phyloP scores from a whole-genome alignment of 2,329 filamentous ascomycete species.

The Dothistroma septosporum region DNA sequence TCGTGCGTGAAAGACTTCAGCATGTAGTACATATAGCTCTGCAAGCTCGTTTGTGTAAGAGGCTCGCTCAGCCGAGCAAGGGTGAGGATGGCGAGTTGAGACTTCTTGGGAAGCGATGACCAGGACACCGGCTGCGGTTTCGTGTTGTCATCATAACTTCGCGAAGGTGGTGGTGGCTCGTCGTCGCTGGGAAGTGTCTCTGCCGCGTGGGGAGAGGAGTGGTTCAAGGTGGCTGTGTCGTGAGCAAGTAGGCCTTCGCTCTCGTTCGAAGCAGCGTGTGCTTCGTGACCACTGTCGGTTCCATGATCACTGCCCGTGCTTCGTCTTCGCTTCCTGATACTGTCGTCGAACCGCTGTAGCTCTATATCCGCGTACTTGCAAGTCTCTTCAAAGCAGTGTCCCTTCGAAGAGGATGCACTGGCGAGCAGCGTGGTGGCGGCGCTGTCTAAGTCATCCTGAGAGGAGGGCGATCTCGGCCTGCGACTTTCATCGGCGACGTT shows the following conservation, averaged over 20 bases:
- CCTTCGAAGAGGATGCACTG: constrained; percentile 13
- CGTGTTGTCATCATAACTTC: background rate
- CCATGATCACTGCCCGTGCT: constrained; percentile 6
- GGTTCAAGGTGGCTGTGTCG: constrained; percentile 10
- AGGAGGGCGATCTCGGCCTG: constrained; percentile 3
- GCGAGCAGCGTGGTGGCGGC: constrained; percentile 27
- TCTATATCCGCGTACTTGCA: constrained; percentile 21
- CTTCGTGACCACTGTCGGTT: constrained; percentile 3
- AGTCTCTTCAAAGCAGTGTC: constrained; percentile 19
- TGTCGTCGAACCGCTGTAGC: constrained; percentile 15
- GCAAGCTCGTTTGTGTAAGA: constrained; percentile 70
- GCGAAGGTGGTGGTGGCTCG: constrained; percentile 17
- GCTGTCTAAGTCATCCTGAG: constrained; percentile 24
- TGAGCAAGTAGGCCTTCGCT: constrained; percentile 18
- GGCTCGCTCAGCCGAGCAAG: constrained; percentile 78
- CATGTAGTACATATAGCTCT: constrained; percentile 84
- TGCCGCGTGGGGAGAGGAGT: background rate
- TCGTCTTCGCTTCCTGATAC: constrained; percentile 10
- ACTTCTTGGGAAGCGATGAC: constrained; percentile 69
- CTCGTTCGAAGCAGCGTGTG: constrained; percentile 9
- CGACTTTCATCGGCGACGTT: constrained; percentile 2
- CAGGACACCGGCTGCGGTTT: constrained; percentile 55
- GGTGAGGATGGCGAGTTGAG: constrained; percentile 72
- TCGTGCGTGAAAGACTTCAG: constrained; percentile 63
- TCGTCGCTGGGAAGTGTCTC: constrained; percentile 12